Evolutionary conservation across 805 yeast genomes (phyloP).

Genomic region (Debaryomyces maramus): DNA sequence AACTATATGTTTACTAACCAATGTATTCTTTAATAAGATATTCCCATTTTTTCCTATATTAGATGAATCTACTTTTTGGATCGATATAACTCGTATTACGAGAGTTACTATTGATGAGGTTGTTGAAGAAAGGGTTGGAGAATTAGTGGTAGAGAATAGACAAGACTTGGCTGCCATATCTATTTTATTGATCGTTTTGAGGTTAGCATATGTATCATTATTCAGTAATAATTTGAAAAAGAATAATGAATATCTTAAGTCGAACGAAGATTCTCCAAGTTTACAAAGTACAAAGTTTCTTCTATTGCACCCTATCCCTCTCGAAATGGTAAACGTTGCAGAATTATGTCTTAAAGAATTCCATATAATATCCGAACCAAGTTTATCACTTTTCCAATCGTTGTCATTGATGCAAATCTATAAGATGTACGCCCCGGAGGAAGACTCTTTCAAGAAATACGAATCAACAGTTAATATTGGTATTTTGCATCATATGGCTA

Average conservation of each 20-base stretch:
- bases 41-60: slow-evolving; percentile 3
- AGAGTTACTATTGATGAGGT: neutral
- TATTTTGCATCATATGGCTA: slow-evolving; percentile 42
- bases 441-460: neutral
- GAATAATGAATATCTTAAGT: neutral
- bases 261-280: neutral
- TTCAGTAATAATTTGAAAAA: slow-evolving; percentile 10
- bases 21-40: slow-evolving; percentile 2
- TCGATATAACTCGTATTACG: neutral
- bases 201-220: slow-evolving; percentile 27
- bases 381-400: slow-evolving; percentile 49
- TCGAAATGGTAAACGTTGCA: slow-evolving; percentile 35
- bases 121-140: neutral
- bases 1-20: neutral
- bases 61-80: neutral
- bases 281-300: neutral
- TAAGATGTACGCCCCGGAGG: slow-evolving; percentile 48
- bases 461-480: slow-evolving; percentile 5
- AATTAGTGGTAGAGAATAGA: slow-evolving; percentile 15
- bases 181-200: slow-evolving; percentile 22
- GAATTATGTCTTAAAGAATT: slow-evolving; percentile 46
- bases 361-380: slow-evolving; percentile 18
- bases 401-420: slow-evolving; percentile 58
- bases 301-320: slow-evolving; percentile 2
- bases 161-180: slow-evolving; percentile 26